Evolutionary conservation across 2,329 filamentous ascomycete species (phyloP).

Genomic region (Sphaerulina vaccinii): DNA sequence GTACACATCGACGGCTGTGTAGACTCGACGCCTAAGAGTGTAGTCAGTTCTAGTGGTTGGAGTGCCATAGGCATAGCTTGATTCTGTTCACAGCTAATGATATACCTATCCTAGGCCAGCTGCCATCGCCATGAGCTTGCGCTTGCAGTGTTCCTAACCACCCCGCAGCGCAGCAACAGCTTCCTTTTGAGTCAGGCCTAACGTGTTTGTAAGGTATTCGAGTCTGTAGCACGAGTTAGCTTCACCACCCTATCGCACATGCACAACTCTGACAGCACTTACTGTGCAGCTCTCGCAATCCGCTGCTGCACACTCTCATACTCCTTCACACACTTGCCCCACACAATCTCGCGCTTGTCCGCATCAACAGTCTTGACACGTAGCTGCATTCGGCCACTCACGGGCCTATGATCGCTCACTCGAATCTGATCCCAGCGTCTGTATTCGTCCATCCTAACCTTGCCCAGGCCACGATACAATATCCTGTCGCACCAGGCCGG

Average conservation of each 20-base stretch:
- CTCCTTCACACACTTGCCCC: slow-evolving; percentile 47
- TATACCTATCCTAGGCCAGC: too few species aligned
- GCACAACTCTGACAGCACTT: slow-evolving; percentile 43
- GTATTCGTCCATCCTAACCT: slow-evolving; percentile 86
- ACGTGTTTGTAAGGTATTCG: slow-evolving; percentile 63
- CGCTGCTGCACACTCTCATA: slow-evolving; percentile 71
- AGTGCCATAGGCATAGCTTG: too few species aligned
- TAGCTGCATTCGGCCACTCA: too few species aligned
- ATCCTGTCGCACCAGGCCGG: slow-evolving; percentile 97
- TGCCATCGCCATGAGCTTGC: too few species aligned
- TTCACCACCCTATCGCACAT: neutral
- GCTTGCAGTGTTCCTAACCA: neutral
- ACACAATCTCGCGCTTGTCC: slow-evolving; percentile 54
- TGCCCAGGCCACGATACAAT: slow-evolving; percentile 77
- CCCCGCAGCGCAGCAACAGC: slow-evolving; percentile 41
- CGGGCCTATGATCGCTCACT: slow-evolving; percentile 82
- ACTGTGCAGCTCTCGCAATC: slow-evolving; percentile 75
- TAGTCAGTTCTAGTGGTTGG: too few species aligned
- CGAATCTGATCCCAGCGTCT: slow-evolving; percentile 76
- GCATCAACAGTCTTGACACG: slow-evolving; percentile 78
- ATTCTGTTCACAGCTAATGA: too few species aligned
- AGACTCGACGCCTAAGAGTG: too few species aligned
- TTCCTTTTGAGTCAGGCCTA: slow-evolving; percentile 56
- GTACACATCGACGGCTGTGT: neutral
- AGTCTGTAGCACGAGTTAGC: slow-evolving; percentile 46